Percentiles rank a stretch among this genome's conserved stretches.
Evolutionary conservation across 2,329 filamentous ascomycete genomes (phyloP).

Genomic region (Apiospora aurea): DNA sequence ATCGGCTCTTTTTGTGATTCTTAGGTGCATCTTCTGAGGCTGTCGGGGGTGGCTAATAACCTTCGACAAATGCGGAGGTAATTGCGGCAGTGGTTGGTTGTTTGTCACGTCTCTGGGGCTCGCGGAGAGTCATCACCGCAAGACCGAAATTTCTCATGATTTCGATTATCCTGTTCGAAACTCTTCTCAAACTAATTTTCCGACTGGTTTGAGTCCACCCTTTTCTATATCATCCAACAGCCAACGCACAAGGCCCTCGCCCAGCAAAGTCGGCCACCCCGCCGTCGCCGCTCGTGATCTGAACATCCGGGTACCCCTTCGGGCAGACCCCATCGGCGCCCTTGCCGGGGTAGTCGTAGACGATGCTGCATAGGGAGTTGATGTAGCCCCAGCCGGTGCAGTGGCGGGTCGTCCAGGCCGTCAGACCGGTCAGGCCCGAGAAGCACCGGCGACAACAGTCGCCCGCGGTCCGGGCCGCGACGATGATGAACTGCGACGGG

Average conservation of each 20-base stretch:
- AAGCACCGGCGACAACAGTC: conserved; percentile 9
- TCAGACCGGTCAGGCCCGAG: not conserved
- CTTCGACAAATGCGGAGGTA: too few species aligned
- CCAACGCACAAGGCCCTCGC: not conserved
- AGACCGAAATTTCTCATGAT: not conserved
- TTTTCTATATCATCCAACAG: not conserved
- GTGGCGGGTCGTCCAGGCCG: not conserved
- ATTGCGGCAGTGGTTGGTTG: too few species aligned
- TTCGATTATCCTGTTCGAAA: not conserved
- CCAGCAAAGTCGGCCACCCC: not conserved
- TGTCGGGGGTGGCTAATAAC: too few species aligned
- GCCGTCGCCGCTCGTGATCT: not conserved
- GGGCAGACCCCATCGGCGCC: not conserved
- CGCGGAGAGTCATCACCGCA: not conserved
- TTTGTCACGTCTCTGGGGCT: not conserved
- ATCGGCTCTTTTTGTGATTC: too few species aligned
- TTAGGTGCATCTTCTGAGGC: too few species aligned
- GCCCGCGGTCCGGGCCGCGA: not conserved
- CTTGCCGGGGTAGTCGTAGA: conserved; percentile 15
- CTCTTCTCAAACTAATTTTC: not conserved
- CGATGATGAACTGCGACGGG: not conserved
- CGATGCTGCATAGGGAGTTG: not conserved
- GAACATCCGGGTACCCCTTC: not conserved
- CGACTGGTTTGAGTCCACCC: not conserved
- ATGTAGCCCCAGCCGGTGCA: conserved; percentile 20